Percentiles rank a stretch among this genome's conserved stretches.
Evolutionary conservation across 371 early-diverging fungal genomes (phyloP).

Genomic region (Mucor racemosus): DNA sequence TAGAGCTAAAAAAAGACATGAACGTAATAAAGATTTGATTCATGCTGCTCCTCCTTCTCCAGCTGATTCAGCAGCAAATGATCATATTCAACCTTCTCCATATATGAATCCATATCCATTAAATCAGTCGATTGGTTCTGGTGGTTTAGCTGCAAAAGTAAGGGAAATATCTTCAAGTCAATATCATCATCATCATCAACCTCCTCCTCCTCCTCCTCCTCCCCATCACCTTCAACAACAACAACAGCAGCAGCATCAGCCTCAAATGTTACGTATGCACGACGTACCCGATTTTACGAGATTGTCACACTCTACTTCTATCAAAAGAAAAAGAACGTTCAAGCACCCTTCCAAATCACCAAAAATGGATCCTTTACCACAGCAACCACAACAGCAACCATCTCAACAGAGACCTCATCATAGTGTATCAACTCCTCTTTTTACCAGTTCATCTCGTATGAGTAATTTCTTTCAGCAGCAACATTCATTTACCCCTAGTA

Average conservation of each 20-base stretch:
- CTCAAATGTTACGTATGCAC: conserved; percentile 16
- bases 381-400: background rate
- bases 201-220: background rate
- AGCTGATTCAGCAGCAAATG: conserved; percentile 23
- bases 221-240: background rate
- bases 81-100: background rate
- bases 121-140: conserved; percentile 5
- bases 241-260: background rate
- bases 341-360: conserved; percentile 3
- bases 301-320: conserved; percentile 27
- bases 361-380: conserved; percentile 6
- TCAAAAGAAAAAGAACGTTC: conserved; percentile 29
- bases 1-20: conserved; percentile 42
- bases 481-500: background rate
- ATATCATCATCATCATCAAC: background rate
- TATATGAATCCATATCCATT: conserved; percentile 11
- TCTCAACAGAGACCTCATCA: conserved; percentile 16
- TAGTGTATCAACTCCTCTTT: conserved; percentile 34
- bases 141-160: conserved; percentile 35
- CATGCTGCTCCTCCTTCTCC: conserved; percentile 23
- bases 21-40: conserved; percentile 18
- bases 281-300: conserved; percentile 26
- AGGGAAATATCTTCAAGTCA: conserved; percentile 25
- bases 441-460: conserved; percentile 10
- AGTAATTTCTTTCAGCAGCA: background rate